Evolutionary conservation across 2,329 filamentous ascomycete genomes (phyloP), one percentile per base, ranked within the genome.

Genomic region (Diaporthe citri): DNA sequence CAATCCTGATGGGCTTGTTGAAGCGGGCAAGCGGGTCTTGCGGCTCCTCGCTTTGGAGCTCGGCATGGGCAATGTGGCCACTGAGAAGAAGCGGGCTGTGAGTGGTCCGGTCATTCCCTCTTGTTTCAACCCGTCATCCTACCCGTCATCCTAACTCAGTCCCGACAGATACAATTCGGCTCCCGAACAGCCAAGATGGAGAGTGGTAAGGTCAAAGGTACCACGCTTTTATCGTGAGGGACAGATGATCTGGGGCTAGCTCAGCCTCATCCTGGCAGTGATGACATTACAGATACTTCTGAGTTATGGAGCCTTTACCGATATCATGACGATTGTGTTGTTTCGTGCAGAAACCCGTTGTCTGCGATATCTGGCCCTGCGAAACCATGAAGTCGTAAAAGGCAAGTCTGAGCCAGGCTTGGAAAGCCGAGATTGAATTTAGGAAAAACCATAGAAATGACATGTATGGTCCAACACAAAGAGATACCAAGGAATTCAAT

Each of bases 11-110:
- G 78, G 73, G 4, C 80, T 83, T 20, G 86, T 96, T 9, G 95
- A 97, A 78, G 89, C 94, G 0, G 95, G 92, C 22, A 99, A 99
- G 85, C 91, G 93, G 80, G 88, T 96, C 0, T 84, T 99, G 70
- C 89, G 97, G 31, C 87, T 97, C 31, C 84, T 98, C 31, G 95
- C 96, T 0, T 90, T 92, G 82, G 88, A 91, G 41, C 84, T 98
- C 48, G 94, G 93, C 4, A 92, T 98, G 90, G 82, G 82, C 2
- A 85, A 84, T 8, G 94, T 95, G 2, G 93, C 96, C 6, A 85
- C 86, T n/a, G 96, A 98, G 84, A 98, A 97, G 88, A 99, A 99
- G 85, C 89, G 96, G 80, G 96, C 96, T 25, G 94, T 95, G 85
- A 82, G 92, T 86, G 13, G 25, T 36, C 46, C 86, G 15, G 36